phyloP scores from a whole-genome alignment of 148 eudicot species.

The Polygonum aviculare region DNA sequence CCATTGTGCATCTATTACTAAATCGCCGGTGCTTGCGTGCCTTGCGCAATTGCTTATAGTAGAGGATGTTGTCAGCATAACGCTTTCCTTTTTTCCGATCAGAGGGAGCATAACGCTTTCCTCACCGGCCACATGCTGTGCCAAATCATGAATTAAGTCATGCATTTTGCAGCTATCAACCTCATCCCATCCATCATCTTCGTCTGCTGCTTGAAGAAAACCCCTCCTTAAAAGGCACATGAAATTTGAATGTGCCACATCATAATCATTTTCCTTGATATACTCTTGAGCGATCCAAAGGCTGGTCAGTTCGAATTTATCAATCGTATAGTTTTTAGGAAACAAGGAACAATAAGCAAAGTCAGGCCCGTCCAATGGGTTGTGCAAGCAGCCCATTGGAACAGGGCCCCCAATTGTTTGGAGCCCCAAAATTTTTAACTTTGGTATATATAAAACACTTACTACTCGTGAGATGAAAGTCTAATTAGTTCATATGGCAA shows the following conservation, averaged over 20 bases:
- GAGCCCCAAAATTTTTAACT: too few species aligned
- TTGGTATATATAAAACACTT: too few species aligned
- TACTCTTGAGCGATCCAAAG: constrained; percentile 27
- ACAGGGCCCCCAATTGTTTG: too few species aligned
- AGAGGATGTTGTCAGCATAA: background rate
- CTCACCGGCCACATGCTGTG: constrained; percentile 17
- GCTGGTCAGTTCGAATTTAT: constrained; percentile 9
- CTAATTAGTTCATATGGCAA: too few species aligned
- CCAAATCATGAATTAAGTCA: constrained; percentile 39
- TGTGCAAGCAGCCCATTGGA: too few species aligned
- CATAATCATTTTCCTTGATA: constrained; percentile 5
- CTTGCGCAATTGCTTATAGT: background rate
- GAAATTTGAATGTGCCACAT: constrained; percentile 14
- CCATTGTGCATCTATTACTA: background rate
- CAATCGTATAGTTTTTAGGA: constrained; percentile 19
- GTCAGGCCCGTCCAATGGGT: too few species aligned
- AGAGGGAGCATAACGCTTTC: constrained; percentile 8
- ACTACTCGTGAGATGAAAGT: too few species aligned
- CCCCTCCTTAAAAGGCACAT: constrained; percentile 18
- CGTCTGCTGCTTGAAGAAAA: constrained; percentile 21
- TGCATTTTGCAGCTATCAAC: constrained; percentile 24
- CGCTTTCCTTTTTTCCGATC: too few species aligned
- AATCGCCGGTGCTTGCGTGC: background rate
- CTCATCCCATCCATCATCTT: constrained; percentile 11
- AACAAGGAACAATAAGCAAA: constrained; percentile 39